Percentiles rank a stretch among this genome's conserved stretches.
phyloP scores from a whole-genome alignment of 139 green algal genomes.

The Yamagishiella unicocca region DNA sequence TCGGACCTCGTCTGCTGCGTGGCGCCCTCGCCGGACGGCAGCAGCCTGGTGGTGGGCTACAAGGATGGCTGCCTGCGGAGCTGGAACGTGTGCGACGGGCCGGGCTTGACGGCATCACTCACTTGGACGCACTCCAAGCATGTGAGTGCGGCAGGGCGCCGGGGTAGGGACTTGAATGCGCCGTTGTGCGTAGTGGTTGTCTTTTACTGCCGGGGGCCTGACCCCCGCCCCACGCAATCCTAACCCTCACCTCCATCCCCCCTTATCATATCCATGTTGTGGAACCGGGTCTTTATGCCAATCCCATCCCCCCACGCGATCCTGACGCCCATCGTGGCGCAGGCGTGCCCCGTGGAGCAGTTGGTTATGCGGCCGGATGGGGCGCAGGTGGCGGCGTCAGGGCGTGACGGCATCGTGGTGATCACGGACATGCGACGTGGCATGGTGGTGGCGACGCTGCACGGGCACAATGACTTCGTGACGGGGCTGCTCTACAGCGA shows the following conservation, averaged over 20 bases:
- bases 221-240: too few relatives aligned
- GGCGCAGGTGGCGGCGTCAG: conserved; percentile 19
- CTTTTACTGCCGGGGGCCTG: neutral
- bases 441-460: neutral
- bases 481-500: conserved; percentile 40
- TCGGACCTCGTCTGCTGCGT: conserved; percentile 41
- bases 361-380: conserved; percentile 33
- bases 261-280: neutral
- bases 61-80: conserved; percentile 50
- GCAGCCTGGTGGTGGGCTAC: conserved; percentile 48
- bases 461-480: conserved; percentile 35
- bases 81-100: conserved; percentile 43
- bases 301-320: too few relatives aligned
- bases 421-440: conserved; percentile 19
- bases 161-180: neutral
- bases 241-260: too few relatives aligned
- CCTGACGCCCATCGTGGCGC: neutral
- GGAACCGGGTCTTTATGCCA: neutral
- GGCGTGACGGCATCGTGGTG: conserved; percentile 38
- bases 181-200: conserved; percentile 7
- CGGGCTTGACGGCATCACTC: conserved; percentile 11
- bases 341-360: conserved; percentile 33
- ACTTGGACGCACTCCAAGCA: conserved; percentile 43
- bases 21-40: neutral
- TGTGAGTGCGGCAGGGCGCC: neutral